Percentiles rank a stretch among this genome's conserved stretches.
Conservation (phyloP, 495 filamentous ascomycete species). For the Filosporella fistucella region DNA sequence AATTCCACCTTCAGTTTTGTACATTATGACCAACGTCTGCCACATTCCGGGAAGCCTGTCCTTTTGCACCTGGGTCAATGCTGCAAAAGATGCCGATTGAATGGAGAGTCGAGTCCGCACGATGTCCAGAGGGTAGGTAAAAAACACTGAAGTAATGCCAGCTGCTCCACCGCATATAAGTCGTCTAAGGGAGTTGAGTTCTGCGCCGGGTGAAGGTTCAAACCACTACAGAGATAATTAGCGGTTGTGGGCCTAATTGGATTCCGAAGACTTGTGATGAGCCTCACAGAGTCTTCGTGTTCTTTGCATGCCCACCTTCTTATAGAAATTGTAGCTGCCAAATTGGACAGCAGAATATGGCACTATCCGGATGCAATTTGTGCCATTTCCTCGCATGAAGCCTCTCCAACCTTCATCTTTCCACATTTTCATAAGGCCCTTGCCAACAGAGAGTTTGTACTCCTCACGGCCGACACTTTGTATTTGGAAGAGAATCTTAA, state of each 20-base stretch:
- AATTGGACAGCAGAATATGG: constrained; percentile 98
- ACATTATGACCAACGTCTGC: constrained; percentile 75
- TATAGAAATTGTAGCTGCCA: constrained; percentile 96
- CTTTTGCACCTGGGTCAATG: constrained; percentile 50
- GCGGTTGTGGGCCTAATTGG: too few species aligned
- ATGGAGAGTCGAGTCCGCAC: constrained; percentile 94
- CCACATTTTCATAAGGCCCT: constrained; percentile 91
- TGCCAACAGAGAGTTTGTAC: constrained; percentile 85
- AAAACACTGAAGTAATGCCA: constrained; percentile 86
- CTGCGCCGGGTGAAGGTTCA: constrained; percentile 63
- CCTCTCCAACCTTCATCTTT: constrained; percentile 93
- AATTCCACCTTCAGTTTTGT: constrained; percentile 84
- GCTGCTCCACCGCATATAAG: constrained; percentile 83
- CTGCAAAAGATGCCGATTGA: constrained; percentile 88
- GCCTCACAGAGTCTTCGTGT: too few species aligned
- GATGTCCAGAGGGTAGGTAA: constrained; percentile 84
- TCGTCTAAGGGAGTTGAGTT: constrained; percentile 63
- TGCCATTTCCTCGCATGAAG: constrained; percentile 95
- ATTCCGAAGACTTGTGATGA: too few species aligned
- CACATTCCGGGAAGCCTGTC: constrained; percentile 90
- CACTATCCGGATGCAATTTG: constrained; percentile 96
- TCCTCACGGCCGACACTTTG: constrained; percentile 87
- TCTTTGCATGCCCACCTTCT: constrained; percentile 59
- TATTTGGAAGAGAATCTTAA: constrained; percentile 97
- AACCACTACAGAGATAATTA: constrained; percentile 70